phyloP scores from a whole-genome alignment of 352 stramenopile species.

The Pythium brassicae region DNA sequence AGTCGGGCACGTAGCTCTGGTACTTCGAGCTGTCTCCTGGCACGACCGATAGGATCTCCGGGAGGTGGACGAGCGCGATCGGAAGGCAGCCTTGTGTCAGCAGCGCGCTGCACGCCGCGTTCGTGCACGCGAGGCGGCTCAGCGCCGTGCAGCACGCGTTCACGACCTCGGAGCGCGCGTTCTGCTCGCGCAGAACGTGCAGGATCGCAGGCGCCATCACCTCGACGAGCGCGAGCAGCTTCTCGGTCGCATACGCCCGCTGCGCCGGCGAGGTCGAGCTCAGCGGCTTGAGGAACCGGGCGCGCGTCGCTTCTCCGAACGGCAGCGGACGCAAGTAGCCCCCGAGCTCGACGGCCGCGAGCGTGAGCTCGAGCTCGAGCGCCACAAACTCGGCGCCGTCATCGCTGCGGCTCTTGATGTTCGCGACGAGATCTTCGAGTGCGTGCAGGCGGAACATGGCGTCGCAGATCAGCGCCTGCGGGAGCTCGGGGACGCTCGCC shows the following conservation, averaged over 20 bases:
- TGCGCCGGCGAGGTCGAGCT: slow-evolving; percentile 19
- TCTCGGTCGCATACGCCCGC: slow-evolving; percentile 34
- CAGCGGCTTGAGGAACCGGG: slow-evolving; percentile 33
- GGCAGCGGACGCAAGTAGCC: slow-evolving; percentile 62
- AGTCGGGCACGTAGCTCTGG: slow-evolving; percentile 19
- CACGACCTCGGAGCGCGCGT: slow-evolving; percentile 22
- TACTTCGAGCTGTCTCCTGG: slow-evolving; percentile 5
- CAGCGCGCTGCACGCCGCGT: slow-evolving; percentile 35
- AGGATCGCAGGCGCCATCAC: slow-evolving; percentile 51
- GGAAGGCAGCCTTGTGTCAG: slow-evolving; percentile 49
- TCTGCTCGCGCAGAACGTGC: slow-evolving; percentile 54
- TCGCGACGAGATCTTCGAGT: slow-evolving; percentile 60
- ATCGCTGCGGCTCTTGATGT: slow-evolving; percentile 44
- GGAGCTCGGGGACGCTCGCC: slow-evolving; percentile 35
- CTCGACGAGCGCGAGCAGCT: slow-evolving; percentile 41
- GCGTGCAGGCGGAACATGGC: slow-evolving; percentile 58
- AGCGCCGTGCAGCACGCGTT: slow-evolving; percentile 51
- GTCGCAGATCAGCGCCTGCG: slow-evolving; percentile 61
- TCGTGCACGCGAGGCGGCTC: slow-evolving; percentile 60
- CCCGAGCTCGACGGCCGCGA: slow-evolving; percentile 51
- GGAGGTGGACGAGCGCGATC: slow-evolving; percentile 53
- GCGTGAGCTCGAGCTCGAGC: slow-evolving; percentile 31
- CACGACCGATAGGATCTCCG: slow-evolving; percentile 33
- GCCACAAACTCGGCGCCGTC: slow-evolving; percentile 42
- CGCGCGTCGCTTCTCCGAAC: slow-evolving; percentile 38